phyloP scores from a whole-genome alignment of 176 grass and related monocot genomes.

The Eragrostis nindensis region DNA sequence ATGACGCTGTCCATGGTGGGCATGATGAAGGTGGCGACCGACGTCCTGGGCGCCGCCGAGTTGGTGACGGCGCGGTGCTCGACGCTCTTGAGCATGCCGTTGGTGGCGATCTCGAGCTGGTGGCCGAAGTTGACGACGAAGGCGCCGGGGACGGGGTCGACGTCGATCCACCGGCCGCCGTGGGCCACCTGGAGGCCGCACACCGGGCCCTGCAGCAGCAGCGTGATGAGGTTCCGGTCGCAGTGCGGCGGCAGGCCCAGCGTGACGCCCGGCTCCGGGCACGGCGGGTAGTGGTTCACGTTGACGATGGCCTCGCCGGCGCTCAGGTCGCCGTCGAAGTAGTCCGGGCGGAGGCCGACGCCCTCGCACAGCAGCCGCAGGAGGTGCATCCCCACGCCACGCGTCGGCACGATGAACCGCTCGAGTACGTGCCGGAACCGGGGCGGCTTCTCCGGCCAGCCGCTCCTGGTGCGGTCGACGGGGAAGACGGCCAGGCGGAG shows the following conservation, averaged over 20 bases:
- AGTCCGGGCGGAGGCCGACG: slow-evolving; percentile 49
- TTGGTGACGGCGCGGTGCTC: slow-evolving; percentile 55
- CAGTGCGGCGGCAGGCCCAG: slow-evolving; percentile 76
- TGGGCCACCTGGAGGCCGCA: slow-evolving; percentile 47
- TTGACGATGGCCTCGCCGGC: slow-evolving; percentile 58
- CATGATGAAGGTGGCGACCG: slow-evolving; percentile 51
- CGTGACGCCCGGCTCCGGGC: slow-evolving; percentile 51
- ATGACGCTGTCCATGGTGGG: slow-evolving; percentile 50
- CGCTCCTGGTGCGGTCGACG: neutral
- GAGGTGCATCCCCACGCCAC: slow-evolving; percentile 47
- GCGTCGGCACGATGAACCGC: slow-evolving; percentile 51
- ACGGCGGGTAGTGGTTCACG: slow-evolving; percentile 65
- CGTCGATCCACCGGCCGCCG: slow-evolving; percentile 40
- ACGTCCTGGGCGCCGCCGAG: slow-evolving; percentile 14
- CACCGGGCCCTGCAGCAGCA: slow-evolving; percentile 49
- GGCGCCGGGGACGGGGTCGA: slow-evolving; percentile 38
- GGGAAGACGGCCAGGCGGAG: neutral
- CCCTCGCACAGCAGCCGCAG: slow-evolving; percentile 49
- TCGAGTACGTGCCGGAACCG: slow-evolving; percentile 47
- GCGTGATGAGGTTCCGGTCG: slow-evolving; percentile 62
- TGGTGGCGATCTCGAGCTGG: slow-evolving; percentile 63
- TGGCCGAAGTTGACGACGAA: slow-evolving; percentile 58
- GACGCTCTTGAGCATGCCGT: slow-evolving; percentile 54
- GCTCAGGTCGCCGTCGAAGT: slow-evolving; percentile 56
- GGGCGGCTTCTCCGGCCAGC: slow-evolving; percentile 22